phyloP scores from a whole-genome alignment of 78 protist genomes.

The Speleostelium caveatum region DNA sequence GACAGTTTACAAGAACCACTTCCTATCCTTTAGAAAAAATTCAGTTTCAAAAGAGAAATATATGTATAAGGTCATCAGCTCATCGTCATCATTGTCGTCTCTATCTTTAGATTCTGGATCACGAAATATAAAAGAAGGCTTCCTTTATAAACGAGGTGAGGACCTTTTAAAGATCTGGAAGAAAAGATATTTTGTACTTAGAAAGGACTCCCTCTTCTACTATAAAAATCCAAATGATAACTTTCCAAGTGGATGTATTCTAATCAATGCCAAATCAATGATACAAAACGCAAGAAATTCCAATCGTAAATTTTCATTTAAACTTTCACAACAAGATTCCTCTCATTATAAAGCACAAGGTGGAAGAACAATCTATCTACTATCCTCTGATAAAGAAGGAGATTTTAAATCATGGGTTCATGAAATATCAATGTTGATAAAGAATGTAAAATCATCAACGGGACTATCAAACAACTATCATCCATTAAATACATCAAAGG shows the following conservation, averaged over 20 bases:
- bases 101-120: neutral
- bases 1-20: conserved; percentile 1
- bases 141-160: conserved; percentile 60
- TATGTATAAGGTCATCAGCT: conserved; percentile 35
- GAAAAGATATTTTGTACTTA: conserved; percentile 61
- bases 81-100: neutral
- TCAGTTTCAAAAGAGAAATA: conserved; percentile 12
- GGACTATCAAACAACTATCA: neutral
- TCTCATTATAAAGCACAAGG: neutral
- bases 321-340: conserved; percentile 29
- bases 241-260: conserved; percentile 67
- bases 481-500: neutral
- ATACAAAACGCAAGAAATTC: conserved; percentile 20
- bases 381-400: conserved; percentile 51
- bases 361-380: conserved; percentile 36
- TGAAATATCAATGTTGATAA: neutral
- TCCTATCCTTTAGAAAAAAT: neutral
- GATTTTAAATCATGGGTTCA: conserved; percentile 53
- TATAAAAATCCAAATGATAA: conserved; percentile 60
- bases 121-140: conserved; percentile 27
- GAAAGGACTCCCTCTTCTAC: conserved; percentile 46
- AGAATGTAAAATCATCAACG: neutral
- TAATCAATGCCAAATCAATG: conserved; percentile 8
- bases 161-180: conserved; percentile 68
- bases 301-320: conserved; percentile 52